Conservation (phyloP, 202 grass and related monocot genomes). For the Schoenoplectus triqueter region DNA sequence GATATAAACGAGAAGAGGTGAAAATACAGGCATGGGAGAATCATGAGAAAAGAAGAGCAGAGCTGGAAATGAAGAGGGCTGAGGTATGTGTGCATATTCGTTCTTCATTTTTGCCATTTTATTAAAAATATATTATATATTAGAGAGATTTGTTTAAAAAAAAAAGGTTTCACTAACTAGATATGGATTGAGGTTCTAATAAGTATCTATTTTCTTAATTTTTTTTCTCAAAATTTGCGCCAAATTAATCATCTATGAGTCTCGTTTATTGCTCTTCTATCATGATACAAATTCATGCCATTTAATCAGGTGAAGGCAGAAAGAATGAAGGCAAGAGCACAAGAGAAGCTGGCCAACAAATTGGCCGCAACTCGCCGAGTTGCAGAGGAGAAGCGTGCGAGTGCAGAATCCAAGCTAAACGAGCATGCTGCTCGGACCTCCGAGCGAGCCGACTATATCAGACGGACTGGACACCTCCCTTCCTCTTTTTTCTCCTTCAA, state of each 20-base stretch:
- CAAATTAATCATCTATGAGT: not conserved
- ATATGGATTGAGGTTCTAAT: not conserved
- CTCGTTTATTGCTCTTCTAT: not conserved
- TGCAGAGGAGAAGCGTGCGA: slow-evolving; percentile 74
- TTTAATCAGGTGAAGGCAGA: slow-evolving; percentile 68
- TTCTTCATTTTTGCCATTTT: not conserved
- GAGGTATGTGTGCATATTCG: slow-evolving; percentile 47
- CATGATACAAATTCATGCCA: not conserved
- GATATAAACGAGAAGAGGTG: slow-evolving; percentile 84
- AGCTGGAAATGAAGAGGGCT: slow-evolving; percentile 80
- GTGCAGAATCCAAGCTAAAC: slow-evolving; percentile 62
- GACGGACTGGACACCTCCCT: slow-evolving; percentile 77
- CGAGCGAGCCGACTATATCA: slow-evolving; percentile 72
- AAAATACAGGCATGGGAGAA: slow-evolving; percentile 96
- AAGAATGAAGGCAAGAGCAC: slow-evolving; percentile 69
- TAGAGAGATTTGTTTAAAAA: not conserved
- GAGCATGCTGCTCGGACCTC: slow-evolving; percentile 61
- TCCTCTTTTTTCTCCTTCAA: slow-evolving; percentile 77
- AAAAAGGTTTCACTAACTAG: not conserved
- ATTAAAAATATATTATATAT: not conserved
- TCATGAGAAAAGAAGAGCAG: slow-evolving; percentile 83
- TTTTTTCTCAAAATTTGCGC: not conserved
- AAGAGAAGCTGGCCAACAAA: slow-evolving; percentile 71
- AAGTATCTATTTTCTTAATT: not conserved
- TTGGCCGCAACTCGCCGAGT: slow-evolving; percentile 52